These are phyloP conservation scores for Xylaria bambusicola DNA, from an alignment of 495 filamentous ascomycete genomes.

Conservation along the genomic window DNA sequence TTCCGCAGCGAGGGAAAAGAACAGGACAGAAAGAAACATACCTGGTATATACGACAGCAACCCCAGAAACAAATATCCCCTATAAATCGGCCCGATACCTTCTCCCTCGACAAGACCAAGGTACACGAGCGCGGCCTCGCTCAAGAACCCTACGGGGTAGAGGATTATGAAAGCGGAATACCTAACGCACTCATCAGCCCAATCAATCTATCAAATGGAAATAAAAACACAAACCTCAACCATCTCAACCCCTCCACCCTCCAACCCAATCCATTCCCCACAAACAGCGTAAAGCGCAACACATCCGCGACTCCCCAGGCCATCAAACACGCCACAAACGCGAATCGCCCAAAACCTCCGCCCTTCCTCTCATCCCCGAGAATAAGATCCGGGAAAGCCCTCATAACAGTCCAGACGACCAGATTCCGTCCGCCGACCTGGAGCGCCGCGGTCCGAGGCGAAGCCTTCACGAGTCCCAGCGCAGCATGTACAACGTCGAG, in stretches of 20 bases:
- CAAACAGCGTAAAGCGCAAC: conserved; percentile 2
- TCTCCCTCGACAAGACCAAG: not conserved
- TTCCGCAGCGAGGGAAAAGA: not conserved
- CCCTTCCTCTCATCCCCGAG: not conserved
- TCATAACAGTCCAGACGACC: conserved; percentile 18
- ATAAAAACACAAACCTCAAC: conserved; percentile 5
- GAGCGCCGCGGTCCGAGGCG: conserved; percentile 8
- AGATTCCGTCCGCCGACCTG: conserved; percentile 18
- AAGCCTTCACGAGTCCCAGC: conserved; percentile 11
- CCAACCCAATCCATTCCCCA: not conserved
- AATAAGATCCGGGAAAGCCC: conserved; percentile 1
- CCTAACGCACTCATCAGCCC: not conserved
- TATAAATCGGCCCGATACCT: not conserved
- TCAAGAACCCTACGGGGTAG: conserved; percentile 13
- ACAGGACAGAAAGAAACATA: not conserved
- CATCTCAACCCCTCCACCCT: conserved; percentile 2
- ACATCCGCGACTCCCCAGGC: not conserved
- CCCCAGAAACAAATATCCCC: conserved; percentile 11
- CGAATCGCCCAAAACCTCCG: not conserved
- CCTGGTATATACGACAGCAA: conserved; percentile 12
- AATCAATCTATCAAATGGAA: not conserved
- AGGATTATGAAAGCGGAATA: conserved; percentile 16
- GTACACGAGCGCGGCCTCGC: conserved; percentile 17
- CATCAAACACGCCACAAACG: not conserved
- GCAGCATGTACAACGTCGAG: conserved; percentile 2